Conservation (phyloP, 352 stramenopile species). For the Pythium guiyangense region DNA sequence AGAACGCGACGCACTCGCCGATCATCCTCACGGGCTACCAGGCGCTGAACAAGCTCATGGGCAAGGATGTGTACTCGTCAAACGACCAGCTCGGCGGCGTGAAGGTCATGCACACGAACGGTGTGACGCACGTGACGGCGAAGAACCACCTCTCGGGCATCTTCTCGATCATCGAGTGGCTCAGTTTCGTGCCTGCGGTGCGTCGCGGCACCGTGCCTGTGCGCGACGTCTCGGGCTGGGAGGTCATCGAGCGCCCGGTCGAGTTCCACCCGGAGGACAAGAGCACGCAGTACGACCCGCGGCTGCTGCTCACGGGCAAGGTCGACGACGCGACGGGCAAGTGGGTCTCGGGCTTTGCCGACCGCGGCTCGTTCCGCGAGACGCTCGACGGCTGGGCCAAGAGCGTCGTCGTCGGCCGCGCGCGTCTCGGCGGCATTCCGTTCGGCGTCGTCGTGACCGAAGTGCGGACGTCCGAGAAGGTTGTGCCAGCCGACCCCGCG, state of each 20-base stretch:
- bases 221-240: slow-evolving; percentile 75
- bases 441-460: slow-evolving; percentile 99
- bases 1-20: slow-evolving; percentile 96
- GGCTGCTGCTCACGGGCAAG: slow-evolving; percentile 89
- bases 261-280: slow-evolving; percentile 91
- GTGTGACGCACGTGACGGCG: slow-evolving; percentile 96
- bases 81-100: slow-evolving; percentile 99
- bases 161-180: slow-evolving; percentile 95
- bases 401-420: slow-evolving; percentile 97
- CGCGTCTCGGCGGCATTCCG: slow-evolving; percentile 97
- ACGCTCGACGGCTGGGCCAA: slow-evolving; percentile 98
- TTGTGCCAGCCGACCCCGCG: slow-evolving; percentile 97
- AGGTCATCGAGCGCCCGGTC: slow-evolving; percentile 88
- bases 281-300: slow-evolving; percentile 94
- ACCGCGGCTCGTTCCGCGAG: slow-evolving; percentile 98
- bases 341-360: slow-evolving; percentile 95
- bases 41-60: slow-evolving; percentile 99
- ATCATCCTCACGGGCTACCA: slow-evolving; percentile 99
- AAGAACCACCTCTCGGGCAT: slow-evolving; percentile 97
- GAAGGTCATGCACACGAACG: slow-evolving; percentile 99
- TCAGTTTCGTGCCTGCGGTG: slow-evolving; percentile 97
- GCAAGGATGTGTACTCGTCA: slow-evolving; percentile 98
- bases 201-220: slow-evolving; percentile 78
- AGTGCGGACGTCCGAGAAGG: slow-evolving; percentile 96
- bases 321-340: slow-evolving; percentile 68